Conservation (phyloP, 2,329 filamentous ascomycete species). For the Ceratocystis variospora region DNA sequence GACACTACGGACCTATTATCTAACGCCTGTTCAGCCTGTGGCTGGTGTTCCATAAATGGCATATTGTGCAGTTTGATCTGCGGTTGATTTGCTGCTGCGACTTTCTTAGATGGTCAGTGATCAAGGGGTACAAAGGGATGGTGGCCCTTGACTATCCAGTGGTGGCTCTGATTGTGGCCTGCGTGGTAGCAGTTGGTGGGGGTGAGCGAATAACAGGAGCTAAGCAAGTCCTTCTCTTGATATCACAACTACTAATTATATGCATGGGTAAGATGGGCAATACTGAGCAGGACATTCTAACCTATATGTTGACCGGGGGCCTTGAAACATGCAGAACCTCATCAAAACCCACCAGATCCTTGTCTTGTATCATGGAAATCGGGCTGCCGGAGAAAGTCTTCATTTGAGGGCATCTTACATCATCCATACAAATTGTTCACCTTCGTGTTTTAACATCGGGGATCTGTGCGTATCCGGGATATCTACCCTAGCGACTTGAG, state of each 20-base stretch:
- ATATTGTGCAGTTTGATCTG: background rate
- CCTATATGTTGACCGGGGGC: background rate
- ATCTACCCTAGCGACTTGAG: no score
- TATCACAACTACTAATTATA: no score
- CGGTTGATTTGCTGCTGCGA: background rate
- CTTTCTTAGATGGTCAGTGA: background rate
- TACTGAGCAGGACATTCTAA: background rate
- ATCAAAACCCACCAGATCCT: background rate
- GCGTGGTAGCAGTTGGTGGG: background rate
- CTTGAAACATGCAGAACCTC: conserved; percentile 6
- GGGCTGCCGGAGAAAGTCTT: no score
- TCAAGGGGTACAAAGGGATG: background rate
- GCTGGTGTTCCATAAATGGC: background rate
- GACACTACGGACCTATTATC: background rate
- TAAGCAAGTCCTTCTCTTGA: no score
- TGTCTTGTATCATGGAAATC: no score
- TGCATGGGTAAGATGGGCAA: background rate
- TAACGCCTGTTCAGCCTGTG: no score
- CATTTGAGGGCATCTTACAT: no score
- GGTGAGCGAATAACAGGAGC: no score
- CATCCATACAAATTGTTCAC: background rate
- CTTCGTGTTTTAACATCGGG: background rate
- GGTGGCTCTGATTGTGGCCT: background rate
- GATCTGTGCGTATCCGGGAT: background rate
- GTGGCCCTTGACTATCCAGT: background rate